phyloP scores from a whole-genome alignment of 179 eudicot species.

The Camellia oleifera region DNA sequence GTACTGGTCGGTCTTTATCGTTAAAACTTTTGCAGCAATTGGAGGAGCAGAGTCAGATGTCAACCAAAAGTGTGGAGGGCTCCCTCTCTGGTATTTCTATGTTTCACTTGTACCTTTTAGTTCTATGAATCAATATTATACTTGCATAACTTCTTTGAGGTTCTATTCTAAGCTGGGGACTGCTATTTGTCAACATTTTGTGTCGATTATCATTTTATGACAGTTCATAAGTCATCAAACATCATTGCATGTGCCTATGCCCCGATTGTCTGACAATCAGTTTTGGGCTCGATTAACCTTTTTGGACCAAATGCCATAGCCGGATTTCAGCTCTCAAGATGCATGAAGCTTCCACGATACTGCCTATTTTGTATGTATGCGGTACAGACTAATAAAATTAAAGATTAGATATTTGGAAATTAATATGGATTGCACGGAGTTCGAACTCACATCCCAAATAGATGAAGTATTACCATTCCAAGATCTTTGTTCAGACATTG shows the following conservation, averaged over 20 bases:
- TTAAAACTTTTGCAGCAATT: slow-evolving; percentile 85
- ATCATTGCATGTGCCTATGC: not conserved
- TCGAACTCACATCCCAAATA: not conserved
- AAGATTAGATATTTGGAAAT: not conserved
- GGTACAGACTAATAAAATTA: no score
- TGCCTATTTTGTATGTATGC: not conserved
- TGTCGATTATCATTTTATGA: not conserved
- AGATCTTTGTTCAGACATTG: not conserved
- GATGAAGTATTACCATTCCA: not conserved
- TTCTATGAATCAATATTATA: not conserved
- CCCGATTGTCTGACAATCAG: not conserved
- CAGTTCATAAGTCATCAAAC: slow-evolving; percentile 1
- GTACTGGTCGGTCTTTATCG: slow-evolving; percentile 90
- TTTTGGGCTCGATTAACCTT: not conserved
- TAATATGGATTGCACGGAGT: not conserved
- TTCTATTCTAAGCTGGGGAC: not conserved
- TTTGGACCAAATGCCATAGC: not conserved
- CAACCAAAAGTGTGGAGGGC: slow-evolving; percentile 52
- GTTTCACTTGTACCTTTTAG: not conserved
- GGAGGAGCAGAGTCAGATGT: slow-evolving; percentile 66
- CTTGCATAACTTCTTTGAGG: not conserved
- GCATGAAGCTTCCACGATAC: not conserved
- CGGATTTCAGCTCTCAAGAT: not conserved
- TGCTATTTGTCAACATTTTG: slow-evolving; percentile 5
- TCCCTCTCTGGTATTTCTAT: slow-evolving; percentile 52